Percentiles rank a stretch among this genome's conserved stretches.
These are phyloP conservation scores for Diphasiastrum complanatum DNA, from an alignment of 83 land plant species.

Conservation along the genomic window DNA sequence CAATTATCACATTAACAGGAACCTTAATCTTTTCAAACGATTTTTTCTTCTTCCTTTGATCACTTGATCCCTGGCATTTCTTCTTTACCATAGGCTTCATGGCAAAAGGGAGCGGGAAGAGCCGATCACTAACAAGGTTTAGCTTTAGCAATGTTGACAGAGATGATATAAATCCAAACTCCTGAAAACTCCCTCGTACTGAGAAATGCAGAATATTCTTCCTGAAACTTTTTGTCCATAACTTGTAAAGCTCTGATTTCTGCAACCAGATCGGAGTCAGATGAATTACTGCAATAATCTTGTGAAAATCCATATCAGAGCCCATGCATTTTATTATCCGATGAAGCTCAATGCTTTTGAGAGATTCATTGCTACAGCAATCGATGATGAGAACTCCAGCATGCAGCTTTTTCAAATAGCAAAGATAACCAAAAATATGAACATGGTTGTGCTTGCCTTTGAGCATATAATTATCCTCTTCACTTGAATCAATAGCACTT, in stretches of 20 bases:
- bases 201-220: conserved; percentile 5
- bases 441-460: not conserved
- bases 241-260: conserved; percentile 11
- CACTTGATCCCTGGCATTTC: not conserved
- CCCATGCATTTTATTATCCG: conserved; percentile 16
- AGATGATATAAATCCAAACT: conserved; percentile 25
- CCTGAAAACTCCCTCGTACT: conserved; percentile 3
- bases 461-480: not conserved
- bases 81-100: not conserved
- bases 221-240: conserved; percentile 9
- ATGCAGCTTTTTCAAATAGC: conserved; percentile 30
- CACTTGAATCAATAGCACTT: not conserved
- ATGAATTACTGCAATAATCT: conserved; percentile 24
- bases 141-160: conserved; percentile 25
- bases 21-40: too few relatives aligned
- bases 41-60: too few relatives aligned
- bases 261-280: conserved; percentile 12
- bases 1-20: too few relatives aligned
- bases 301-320: conserved; percentile 1
- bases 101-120: conserved; percentile 30
- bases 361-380: conserved; percentile 12
- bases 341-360: conserved; percentile 9
- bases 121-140: conserved; percentile 16
- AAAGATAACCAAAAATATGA: conserved; percentile 24
- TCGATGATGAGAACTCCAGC: conserved; percentile 19